A percentile compares a stretch with the other conserved stretches of the same genome.
Evolutionary conservation across 371 early-diverging fungal genomes (phyloP).

Genomic region (Scutellospora calospora): DNA sequence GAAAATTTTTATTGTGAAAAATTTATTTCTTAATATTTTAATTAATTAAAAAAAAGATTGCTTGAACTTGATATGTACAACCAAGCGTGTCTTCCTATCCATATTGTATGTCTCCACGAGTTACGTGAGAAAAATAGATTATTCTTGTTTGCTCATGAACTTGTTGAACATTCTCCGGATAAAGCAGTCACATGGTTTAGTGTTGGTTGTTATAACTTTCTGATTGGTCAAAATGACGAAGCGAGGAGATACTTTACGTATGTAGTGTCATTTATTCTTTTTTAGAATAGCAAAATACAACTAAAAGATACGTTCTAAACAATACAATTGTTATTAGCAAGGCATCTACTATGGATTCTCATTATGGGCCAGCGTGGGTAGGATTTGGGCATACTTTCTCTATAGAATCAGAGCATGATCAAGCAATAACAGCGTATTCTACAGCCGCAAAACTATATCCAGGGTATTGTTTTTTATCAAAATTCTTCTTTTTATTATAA

Average conservation of each 20-base stretch:
- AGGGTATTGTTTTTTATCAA: slow-evolving; percentile 65
- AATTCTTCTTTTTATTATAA: not conserved
- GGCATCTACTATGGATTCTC: slow-evolving; percentile 65
- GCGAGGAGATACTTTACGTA: slow-evolving; percentile 71
- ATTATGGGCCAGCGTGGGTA: slow-evolving; percentile 78
- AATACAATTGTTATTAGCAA: slow-evolving; percentile 51
- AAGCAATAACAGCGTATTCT: slow-evolving; percentile 79
- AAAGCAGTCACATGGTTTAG: slow-evolving; percentile 72
- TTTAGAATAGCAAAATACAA: not conserved
- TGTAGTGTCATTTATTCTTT: not conserved
- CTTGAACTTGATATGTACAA: slow-evolving; percentile 66
- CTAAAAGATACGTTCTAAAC: not conserved
- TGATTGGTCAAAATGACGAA: slow-evolving; percentile 62
- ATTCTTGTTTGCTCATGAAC: slow-evolving; percentile 68
- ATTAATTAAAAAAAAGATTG: slow-evolving; percentile 57
- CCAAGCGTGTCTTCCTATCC: slow-evolving; percentile 64
- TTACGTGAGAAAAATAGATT: slow-evolving; percentile 66
- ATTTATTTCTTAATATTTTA: not conserved
- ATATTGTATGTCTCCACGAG: slow-evolving; percentile 72
- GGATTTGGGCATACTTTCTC: slow-evolving; percentile 86
- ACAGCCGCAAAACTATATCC: slow-evolving; percentile 67
- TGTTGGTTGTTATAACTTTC: slow-evolving; percentile 78
- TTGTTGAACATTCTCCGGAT: slow-evolving; percentile 64
- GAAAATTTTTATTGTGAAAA: not conserved
- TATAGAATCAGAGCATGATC: slow-evolving; percentile 76